These are phyloP conservation scores for Helianthus tuberosus DNA, from an alignment of 129 eudicot genomes.

Conservation along the genomic window DNA sequence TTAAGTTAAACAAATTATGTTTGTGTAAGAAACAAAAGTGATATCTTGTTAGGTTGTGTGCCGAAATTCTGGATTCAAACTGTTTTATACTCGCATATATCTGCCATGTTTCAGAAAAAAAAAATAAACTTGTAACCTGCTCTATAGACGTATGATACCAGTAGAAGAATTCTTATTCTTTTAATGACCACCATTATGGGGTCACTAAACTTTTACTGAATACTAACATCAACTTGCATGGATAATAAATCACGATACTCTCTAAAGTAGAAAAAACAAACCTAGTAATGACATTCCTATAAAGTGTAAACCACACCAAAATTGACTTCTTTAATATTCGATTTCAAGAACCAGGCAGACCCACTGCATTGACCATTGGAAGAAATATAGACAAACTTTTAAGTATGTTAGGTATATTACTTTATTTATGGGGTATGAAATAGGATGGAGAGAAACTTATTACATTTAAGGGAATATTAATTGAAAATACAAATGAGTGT, in stretches of 20 bases:
- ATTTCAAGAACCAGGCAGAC: not conserved
- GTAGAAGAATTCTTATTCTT: too few relatives aligned
- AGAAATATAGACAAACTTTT: not conserved
- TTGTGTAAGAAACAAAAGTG: too few relatives aligned
- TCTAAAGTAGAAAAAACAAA: not conserved
- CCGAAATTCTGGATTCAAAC: too few relatives aligned
- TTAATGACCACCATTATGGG: too few relatives aligned
- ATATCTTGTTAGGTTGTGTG: too few relatives aligned
- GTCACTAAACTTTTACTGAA: too few relatives aligned
- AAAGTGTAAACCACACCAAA: not conserved
- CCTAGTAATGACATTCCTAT: not conserved
- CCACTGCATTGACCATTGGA: not conserved
- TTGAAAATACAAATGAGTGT: not conserved
- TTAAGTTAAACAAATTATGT: too few relatives aligned
- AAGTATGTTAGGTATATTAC: not conserved
- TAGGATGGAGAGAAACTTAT: not conserved
- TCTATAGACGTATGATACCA: too few relatives aligned
- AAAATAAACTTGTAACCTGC: too few relatives aligned
- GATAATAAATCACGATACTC: not conserved
- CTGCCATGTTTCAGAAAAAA: too few relatives aligned
- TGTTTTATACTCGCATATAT: too few relatives aligned
- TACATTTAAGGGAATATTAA: not conserved
- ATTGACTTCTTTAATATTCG: not conserved
- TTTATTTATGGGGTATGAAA: not conserved
- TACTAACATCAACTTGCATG: not conserved